Conservation (phyloP, 345 rosid genomes). For the Euphorbia lathyris region DNA sequence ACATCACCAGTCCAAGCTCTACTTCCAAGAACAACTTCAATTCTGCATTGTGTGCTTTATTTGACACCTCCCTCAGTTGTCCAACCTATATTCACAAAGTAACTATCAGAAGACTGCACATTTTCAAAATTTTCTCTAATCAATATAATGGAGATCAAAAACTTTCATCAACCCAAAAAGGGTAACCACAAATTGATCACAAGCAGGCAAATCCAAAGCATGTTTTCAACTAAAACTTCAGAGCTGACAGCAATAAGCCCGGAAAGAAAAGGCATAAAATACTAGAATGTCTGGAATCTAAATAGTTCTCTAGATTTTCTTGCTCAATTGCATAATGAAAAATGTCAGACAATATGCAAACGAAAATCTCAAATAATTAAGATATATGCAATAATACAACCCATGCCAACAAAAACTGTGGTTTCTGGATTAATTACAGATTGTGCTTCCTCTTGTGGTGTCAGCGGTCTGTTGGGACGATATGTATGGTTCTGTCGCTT, state of each 20-base stretch:
- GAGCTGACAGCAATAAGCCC: neutral
- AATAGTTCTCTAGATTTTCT: neutral
- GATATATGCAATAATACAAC: neutral
- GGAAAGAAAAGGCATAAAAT: neutral
- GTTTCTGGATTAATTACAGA: constrained; percentile 39
- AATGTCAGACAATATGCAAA: neutral
- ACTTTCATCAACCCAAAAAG: neutral
- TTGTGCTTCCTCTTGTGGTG: constrained; percentile 70
- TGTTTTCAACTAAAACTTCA: neutral
- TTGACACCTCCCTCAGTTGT: constrained; percentile 77
- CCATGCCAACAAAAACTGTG: neutral
- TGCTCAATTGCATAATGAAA: neutral
- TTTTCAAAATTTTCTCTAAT: neutral
- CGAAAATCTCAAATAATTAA: neutral
- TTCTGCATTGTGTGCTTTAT: constrained; percentile 75
- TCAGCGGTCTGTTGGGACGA: constrained; percentile 82
- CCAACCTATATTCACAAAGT: constrained; percentile 63
- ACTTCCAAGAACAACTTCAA: constrained; percentile 87
- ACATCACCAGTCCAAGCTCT: constrained; percentile 66
- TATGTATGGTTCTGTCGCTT: constrained; percentile 94
- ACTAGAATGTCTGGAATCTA: neutral
- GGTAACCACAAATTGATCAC: neutral
- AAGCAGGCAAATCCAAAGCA: neutral
- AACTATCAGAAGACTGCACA: neutral
- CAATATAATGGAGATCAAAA: neutral